Conservation (phyloP, 305 asterid species). For the Fraxinus paxiana region DNA sequence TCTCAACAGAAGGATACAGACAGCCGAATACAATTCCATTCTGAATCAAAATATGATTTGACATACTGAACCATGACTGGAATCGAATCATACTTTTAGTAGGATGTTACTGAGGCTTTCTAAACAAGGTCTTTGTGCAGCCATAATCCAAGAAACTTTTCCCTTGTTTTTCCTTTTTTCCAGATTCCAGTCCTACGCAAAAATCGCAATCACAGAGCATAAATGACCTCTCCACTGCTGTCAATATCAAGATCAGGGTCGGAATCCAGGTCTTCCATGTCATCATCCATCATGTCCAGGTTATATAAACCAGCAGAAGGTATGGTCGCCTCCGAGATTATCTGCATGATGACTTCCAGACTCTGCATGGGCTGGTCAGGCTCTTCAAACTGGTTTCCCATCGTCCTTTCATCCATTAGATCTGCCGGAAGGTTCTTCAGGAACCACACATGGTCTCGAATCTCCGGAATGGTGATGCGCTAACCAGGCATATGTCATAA, state of each 20-base stretch:
- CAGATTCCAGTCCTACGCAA: background rate
- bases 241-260: slow-evolving; percentile 95
- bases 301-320: slow-evolving; percentile 73
- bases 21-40: slow-evolving; percentile 2
- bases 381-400: slow-evolving; percentile 69
- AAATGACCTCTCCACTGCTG: slow-evolving; percentile 94
- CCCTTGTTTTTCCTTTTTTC: background rate
- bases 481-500: slow-evolving; percentile 33
- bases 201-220: slow-evolving; percentile 55
- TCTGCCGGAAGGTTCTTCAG: slow-evolving; percentile 85
- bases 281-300: slow-evolving; percentile 89
- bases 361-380: slow-evolving; percentile 94
- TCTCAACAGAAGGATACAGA: background rate
- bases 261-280: slow-evolving; percentile 84
- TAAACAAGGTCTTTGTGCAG: background rate
- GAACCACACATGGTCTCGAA: slow-evolving; percentile 74
- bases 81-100: background rate
- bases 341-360: slow-evolving; percentile 80
- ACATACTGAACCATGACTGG: background rate
- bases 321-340: slow-evolving; percentile 85
- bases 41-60: background rate
- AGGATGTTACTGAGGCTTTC: background rate
- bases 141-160: background rate
- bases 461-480: slow-evolving; percentile 84
- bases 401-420: slow-evolving; percentile 66